Base-by-base conservation (phyloP, 169 alveolate genomes). In the Blepharisma undulans region DNA sequence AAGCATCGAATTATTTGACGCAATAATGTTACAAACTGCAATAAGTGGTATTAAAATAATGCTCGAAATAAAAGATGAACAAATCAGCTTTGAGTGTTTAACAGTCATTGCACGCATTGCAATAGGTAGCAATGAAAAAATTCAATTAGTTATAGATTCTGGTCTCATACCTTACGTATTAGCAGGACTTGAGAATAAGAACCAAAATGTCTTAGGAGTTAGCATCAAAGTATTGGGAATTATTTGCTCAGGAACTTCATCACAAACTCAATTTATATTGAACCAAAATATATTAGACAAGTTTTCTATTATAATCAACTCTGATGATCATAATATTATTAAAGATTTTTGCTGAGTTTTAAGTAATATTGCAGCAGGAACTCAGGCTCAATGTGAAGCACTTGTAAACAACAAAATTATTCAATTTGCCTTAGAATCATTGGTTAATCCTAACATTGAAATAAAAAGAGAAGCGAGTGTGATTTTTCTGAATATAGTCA, bases 301-400 rank as follows among this genome's bases (percentile, higher is more conserved):
- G 33, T 25, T 74, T 25, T 29, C 33, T 22, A 5, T 29, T 74
- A 18, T 74, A 7, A 74, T 25, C 0, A 6, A 29, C 33, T 29
- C 1, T 29, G 80, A 74, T 25, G 33, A 25, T 74, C 80, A 22
- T 25, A 22, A 74, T 25, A 22, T 74, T 4, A 8, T 22, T 18
- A 74, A 74, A 74, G 80, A 74, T 25, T 22, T 74, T 25, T 74
- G 30, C 10, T 74, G 80, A 29, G 18, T 25, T 74, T 25, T 74
- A 74, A 74, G 80, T 18, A 74, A 74, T 29, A 74, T 74, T 74
- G 80, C 80, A 25, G 80, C 80, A 74, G 80, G 80, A 5, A 74
- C 80, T 74, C 48, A 25, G 18, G 80, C 29, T 74, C 80, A 74
- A 29, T 74, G 80, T 5, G 30, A 25, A 25, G 0, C 33, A 14